Conservation (phyloP, 306 rosid genomes). For the Cucumis cinereus region DNA sequence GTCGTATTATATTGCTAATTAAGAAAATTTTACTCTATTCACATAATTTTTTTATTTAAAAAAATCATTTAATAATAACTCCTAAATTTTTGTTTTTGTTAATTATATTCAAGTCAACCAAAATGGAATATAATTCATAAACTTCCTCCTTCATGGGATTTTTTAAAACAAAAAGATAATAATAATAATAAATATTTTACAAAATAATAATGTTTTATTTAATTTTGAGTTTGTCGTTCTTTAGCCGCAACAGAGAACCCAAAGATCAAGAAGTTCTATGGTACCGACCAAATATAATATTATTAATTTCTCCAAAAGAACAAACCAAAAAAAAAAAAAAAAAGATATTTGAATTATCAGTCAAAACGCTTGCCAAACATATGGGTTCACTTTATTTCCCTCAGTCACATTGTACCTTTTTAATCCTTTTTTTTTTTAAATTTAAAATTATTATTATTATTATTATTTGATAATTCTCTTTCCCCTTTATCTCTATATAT, state of each 20-base stretch:
- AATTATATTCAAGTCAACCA: not conserved
- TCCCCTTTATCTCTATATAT: not conserved
- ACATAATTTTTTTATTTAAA: no score
- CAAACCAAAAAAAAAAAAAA: not conserved
- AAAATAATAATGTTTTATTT: not conserved
- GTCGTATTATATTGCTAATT: no score
- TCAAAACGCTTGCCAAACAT: slow-evolving; percentile 9
- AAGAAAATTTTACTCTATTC: no score
- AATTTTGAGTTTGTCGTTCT: not conserved
- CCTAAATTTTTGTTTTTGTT: not conserved
- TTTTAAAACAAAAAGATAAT: not conserved
- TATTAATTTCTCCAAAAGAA: not conserved
- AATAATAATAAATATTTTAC: no score
- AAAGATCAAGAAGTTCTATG: not conserved
- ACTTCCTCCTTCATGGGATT: not conserved
- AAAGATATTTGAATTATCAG: not conserved
- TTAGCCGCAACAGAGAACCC: slow-evolving; percentile 6
- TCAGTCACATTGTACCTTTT: not conserved
- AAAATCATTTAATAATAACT: no score
- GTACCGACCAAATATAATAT: slow-evolving; percentile 10
- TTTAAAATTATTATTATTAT: no score
- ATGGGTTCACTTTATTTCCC: not conserved
- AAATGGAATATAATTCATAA: not conserved
- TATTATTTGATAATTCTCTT: not conserved
- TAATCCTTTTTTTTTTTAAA: not conserved